Evolutionary conservation across 2,329 filamentous ascomycete genomes (phyloP).

Genomic region (Fusarium sp.): DNA sequence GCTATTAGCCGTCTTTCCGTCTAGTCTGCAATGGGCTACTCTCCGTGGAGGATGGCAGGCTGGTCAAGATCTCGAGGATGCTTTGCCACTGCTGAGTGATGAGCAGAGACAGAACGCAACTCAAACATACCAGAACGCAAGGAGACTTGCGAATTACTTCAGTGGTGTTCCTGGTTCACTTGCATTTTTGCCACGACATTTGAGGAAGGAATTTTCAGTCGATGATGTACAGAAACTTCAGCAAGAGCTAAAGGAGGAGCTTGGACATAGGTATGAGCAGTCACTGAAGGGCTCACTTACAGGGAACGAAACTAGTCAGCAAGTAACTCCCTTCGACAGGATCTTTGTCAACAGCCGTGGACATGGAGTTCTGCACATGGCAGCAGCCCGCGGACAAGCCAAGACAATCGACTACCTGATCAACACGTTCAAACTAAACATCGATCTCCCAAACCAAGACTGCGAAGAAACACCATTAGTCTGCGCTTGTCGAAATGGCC

Average conservation of each 20-base stretch:
- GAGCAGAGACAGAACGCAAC: not conserved
- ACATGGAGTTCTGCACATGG: not conserved
- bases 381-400: not conserved
- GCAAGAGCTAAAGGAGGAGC: not conserved
- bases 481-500: not conserved
- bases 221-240: not conserved
- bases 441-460: not conserved
- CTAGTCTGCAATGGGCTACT: not conserved
- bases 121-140: not conserved
- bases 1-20: not conserved
- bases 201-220: not conserved
- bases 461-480: not conserved
- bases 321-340: not conserved
- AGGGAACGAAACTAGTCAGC: fast-evolving
- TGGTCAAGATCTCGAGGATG: not conserved
- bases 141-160: not conserved
- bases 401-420: not conserved
- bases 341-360: not conserved
- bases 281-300: not conserved
- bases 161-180: not conserved
- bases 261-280: not conserved
- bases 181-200: not conserved
- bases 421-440: not conserved
- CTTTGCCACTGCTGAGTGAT: not conserved
- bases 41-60: not conserved